A percentile compares a stretch with the other conserved stretches of the same genome.
These are phyloP conservation scores for Puya raimondii DNA, from an alignment of 176 grass and related monocot species.

Conservation along the genomic window DNA sequence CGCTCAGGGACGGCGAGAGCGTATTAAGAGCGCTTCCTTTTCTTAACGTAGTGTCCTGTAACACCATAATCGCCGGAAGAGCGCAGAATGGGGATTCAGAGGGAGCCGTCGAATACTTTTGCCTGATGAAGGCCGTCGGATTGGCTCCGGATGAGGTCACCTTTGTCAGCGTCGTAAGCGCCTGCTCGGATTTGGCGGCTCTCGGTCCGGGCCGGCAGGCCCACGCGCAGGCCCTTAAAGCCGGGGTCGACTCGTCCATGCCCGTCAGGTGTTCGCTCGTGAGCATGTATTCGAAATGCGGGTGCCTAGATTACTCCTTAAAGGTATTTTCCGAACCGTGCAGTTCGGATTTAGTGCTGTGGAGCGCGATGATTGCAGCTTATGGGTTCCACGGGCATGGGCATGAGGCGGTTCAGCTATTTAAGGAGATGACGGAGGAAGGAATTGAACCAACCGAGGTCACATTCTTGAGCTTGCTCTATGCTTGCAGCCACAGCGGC, in stretches of 20 bases:
- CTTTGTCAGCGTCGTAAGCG: slow-evolving; percentile 43
- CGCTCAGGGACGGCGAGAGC: slow-evolving; percentile 31
- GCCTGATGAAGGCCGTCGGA: slow-evolving; percentile 45
- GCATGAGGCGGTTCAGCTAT: slow-evolving; percentile 32
- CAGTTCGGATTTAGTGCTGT: slow-evolving; percentile 38
- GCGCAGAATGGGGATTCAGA: slow-evolving; percentile 53
- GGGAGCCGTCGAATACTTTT: slow-evolving; percentile 46
- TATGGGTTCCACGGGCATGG: slow-evolving; percentile 65
- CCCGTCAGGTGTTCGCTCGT: slow-evolving; percentile 44
- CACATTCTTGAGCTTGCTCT: slow-evolving; percentile 62
- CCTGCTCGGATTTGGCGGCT: slow-evolving; percentile 51
- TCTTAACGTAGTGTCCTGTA: slow-evolving; percentile 42
- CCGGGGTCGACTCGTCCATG: slow-evolving; percentile 29
- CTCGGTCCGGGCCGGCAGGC: slow-evolving; percentile 52
- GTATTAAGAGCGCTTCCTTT: slow-evolving; percentile 25
- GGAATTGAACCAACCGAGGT: slow-evolving; percentile 39
- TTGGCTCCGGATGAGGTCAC: slow-evolving; percentile 31
- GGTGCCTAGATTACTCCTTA: slow-evolving; percentile 47
- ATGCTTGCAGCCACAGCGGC: slow-evolving; percentile 74
- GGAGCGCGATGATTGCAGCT: slow-evolving; percentile 50
- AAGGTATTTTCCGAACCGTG: slow-evolving; percentile 26
- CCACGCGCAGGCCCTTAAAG: slow-evolving; percentile 39
- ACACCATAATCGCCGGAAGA: slow-evolving; percentile 46
- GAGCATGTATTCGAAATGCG: slow-evolving; percentile 60
- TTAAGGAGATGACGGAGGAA: slow-evolving; percentile 37